Evolutionary conservation across 257 asterid species (phyloP).

Genomic region (Solanum ahanhuiri): DNA sequence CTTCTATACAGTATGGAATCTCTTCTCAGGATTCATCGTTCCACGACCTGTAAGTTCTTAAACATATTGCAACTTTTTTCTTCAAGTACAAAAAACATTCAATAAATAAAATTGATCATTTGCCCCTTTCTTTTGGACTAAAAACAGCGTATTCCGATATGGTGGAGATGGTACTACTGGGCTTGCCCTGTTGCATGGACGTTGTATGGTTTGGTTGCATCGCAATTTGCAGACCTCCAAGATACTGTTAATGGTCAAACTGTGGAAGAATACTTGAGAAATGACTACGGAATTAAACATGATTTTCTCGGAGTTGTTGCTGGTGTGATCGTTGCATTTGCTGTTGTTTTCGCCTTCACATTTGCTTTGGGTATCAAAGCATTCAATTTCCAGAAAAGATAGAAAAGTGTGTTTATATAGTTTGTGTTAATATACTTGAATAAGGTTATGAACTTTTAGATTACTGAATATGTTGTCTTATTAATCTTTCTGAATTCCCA

Average conservation of each 20-base stretch:
- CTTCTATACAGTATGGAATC: constrained; percentile 30
- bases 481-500: neutral
- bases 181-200: constrained; percentile 36
- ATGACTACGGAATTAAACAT: constrained; percentile 36
- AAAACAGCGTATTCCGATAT: constrained; percentile 30
- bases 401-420: neutral
- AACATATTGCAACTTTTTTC: neutral
- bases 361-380: constrained; percentile 37
- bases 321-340: constrained; percentile 14
- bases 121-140: neutral
- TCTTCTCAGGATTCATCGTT: constrained; percentile 38
- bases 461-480: neutral
- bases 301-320: constrained; percentile 50
- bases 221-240: constrained; percentile 33
- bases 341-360: constrained; percentile 27
- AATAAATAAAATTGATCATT: neutral
- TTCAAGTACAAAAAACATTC: neutral
- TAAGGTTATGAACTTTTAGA: neutral
- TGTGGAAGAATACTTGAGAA: constrained; percentile 32
- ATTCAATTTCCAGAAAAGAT: constrained; percentile 56
- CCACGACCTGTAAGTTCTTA: constrained; percentile 37
- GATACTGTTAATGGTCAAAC: constrained; percentile 1
- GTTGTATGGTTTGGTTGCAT: constrained; percentile 31
- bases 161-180: constrained; percentile 66
- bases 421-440: neutral